Percentiles rank a stretch among this genome's conserved stretches.
These are phyloP conservation scores for Dalbergia oliveri DNA, from an alignment of 306 rosid species.

Conservation along the genomic window DNA sequence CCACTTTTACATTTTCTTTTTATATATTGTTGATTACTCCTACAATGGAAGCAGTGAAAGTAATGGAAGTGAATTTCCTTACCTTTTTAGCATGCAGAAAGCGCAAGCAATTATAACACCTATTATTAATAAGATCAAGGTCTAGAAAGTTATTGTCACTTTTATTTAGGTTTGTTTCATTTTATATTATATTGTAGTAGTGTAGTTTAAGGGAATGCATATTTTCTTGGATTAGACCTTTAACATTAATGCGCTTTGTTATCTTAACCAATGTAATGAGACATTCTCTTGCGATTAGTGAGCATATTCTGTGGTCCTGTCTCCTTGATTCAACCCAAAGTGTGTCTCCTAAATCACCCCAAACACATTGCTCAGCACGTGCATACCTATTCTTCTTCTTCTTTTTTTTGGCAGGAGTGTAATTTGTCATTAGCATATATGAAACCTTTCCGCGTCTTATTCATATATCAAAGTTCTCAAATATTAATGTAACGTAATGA, in stretches of 20 bases:
- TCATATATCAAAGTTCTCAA: constrained; percentile 35
- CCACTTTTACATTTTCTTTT: constrained; percentile 30
- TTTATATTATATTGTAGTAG: no score
- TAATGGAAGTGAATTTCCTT: constrained; percentile 35
- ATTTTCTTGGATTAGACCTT: constrained; percentile 58
- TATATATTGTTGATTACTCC: constrained; percentile 35
- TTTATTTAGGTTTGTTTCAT: constrained; percentile 23
- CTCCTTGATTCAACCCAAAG: constrained; percentile 94
- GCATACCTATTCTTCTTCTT: constrained; percentile 53
- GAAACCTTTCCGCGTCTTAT: constrained; percentile 29
- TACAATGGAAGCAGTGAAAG: constrained; percentile 36
- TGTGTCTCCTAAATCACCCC: constrained; percentile 90
- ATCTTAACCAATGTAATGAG: constrained; percentile 64
- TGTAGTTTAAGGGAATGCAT: constrained; percentile 47
- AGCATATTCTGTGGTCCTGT: constrained; percentile 78
- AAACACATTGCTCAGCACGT: constrained; percentile 79
- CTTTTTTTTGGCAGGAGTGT: constrained; percentile 29
- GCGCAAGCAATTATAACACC: constrained; percentile 60
- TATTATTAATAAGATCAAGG: constrained; percentile 64
- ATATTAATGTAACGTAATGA: constrained; percentile 53
- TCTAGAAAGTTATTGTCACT: constrained; percentile 60
- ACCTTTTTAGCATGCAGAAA: constrained; percentile 49
- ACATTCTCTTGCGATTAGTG: constrained; percentile 81
- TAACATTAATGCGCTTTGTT: constrained; percentile 36
- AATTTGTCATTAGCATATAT: constrained; percentile 37